phyloP scores from a whole-genome alignment of 345 rosid genomes.

The Eutrema yunnanense region DNA sequence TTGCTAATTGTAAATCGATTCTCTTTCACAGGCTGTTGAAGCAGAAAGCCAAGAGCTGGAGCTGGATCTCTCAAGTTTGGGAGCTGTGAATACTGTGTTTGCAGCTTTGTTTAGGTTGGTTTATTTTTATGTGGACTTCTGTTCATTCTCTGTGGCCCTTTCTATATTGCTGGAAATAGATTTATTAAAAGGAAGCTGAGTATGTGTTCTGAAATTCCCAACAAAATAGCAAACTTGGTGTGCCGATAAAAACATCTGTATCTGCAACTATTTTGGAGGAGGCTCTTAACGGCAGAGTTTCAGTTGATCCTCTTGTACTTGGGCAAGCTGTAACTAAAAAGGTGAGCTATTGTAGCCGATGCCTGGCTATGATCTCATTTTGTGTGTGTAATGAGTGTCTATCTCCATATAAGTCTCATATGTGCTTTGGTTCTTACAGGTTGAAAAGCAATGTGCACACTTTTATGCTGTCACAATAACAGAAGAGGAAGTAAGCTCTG shows the following conservation, averaged over 20 bases:
- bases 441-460: conserved; percentile 98
- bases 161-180: neutral
- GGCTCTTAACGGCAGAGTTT: conserved; percentile 79
- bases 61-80: conserved; percentile 94
- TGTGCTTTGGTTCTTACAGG: conserved; percentile 45
- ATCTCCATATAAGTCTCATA: neutral
- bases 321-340: conserved; percentile 64
- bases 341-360: conserved; percentile 36
- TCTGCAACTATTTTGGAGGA: conserved; percentile 95
- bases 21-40: conserved; percentile 72
- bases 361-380: conserved; percentile 13
- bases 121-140: neutral
- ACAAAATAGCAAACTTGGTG: conserved; percentile 82
- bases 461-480: conserved; percentile 82
- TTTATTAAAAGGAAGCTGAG: neutral
- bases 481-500: conserved; percentile 88
- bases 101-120: conserved; percentile 94
- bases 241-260: conserved; percentile 96
- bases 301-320: conserved; percentile 57
- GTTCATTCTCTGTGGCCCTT: neutral
- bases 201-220: neutral
- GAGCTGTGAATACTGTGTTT: conserved; percentile 94
- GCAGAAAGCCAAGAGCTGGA: conserved; percentile 88
- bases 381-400: conserved; percentile 15
- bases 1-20: neutral